Percentiles rank a stretch among this genome's conserved stretches.
Conservation (phyloP, 1,284 basidiomycete genomes). For the Ustilago shanxiensis region DNA sequence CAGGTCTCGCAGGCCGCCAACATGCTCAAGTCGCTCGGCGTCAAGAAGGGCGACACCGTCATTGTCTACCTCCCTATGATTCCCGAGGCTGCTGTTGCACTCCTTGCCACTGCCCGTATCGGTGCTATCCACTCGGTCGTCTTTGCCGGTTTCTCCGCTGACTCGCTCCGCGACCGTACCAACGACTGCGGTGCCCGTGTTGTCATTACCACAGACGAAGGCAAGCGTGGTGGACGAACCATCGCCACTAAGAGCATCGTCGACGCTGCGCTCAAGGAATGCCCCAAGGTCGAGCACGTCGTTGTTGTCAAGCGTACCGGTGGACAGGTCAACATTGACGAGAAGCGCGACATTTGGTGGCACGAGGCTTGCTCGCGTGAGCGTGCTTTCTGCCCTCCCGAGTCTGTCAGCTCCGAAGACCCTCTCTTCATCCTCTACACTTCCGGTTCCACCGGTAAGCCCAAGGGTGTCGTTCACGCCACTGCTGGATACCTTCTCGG, state of each 20-base stretch:
- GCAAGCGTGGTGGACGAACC: slow-evolving; percentile 89
- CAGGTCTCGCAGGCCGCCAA: slow-evolving; percentile 90
- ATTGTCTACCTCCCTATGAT: slow-evolving; percentile 76
- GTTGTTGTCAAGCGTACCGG: slow-evolving; percentile 92
- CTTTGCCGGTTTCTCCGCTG: slow-evolving; percentile 98
- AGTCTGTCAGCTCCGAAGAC: slow-evolving; percentile 89
- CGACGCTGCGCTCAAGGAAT: slow-evolving; percentile 88
- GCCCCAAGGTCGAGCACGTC: slow-evolving; percentile 88
- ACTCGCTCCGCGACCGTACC: slow-evolving; percentile 92
- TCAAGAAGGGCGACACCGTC: slow-evolving; percentile 90
- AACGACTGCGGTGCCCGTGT: slow-evolving; percentile 90
- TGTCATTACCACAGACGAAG: slow-evolving; percentile 95
- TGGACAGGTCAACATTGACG: slow-evolving; percentile 81
- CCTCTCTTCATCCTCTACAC: slow-evolving; percentile 97
- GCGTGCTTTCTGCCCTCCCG: slow-evolving; percentile 88
- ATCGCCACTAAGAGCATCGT: slow-evolving; percentile 96
- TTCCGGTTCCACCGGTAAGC: slow-evolving; percentile 94
- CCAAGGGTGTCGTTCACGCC: slow-evolving; percentile 96
- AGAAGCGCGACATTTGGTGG: slow-evolving; percentile 95
- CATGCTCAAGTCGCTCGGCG: slow-evolving; percentile 87
- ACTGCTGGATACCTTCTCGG: slow-evolving; percentile 93
- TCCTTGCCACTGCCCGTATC: slow-evolving; percentile 96
- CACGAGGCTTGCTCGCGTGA: slow-evolving; percentile 89
- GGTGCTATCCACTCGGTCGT: slow-evolving; percentile 99
- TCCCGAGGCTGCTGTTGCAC: slow-evolving; percentile 85